Percentiles rank a stretch among this genome's conserved stretches.
Evolutionary conservation across 352 stramenopile genomes (phyloP).

Genomic region (Phytopythium oedochilum): DNA sequence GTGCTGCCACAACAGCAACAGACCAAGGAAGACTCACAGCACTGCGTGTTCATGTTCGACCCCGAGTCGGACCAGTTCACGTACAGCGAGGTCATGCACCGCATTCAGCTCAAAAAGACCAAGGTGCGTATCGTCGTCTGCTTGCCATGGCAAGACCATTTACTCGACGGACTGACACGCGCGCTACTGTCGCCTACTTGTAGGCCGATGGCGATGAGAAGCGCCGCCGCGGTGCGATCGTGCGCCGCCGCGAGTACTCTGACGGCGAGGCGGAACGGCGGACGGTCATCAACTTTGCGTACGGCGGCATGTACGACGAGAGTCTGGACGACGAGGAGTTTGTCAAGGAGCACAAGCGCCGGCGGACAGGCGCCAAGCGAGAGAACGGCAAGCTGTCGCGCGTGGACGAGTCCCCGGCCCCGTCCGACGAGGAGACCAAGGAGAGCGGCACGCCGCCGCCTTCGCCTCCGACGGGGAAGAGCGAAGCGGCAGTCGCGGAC

Average conservation of each 20-base stretch:
- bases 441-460: slow-evolving; percentile 17
- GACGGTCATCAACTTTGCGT: slow-evolving; percentile 53
- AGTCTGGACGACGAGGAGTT: slow-evolving; percentile 58
- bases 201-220: slow-evolving; percentile 76
- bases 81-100: slow-evolving; percentile 70
- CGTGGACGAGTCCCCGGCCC: slow-evolving; percentile 4
- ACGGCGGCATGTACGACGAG: slow-evolving; percentile 63
- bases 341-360: slow-evolving; percentile 60
- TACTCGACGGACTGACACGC: slow-evolving; percentile 2
- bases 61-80: slow-evolving; percentile 71
- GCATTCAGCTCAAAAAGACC: slow-evolving; percentile 80
- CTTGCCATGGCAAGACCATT: not conserved
- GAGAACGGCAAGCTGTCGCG: slow-evolving; percentile 3
- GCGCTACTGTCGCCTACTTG: not conserved
- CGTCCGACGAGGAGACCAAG: slow-evolving; percentile 47
- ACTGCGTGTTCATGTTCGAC: slow-evolving; percentile 78
- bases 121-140: slow-evolving; percentile 32
- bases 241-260: slow-evolving; percentile 71
- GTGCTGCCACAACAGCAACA: not conserved
- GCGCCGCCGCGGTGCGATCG: slow-evolving; percentile 67
- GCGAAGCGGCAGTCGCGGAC: slow-evolving; percentile 16
- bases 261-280: slow-evolving; percentile 57
- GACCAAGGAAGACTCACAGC: slow-evolving; percentile 44
- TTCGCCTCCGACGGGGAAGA: slow-evolving; percentile 14
- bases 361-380: slow-evolving; percentile 25